phyloP scores from a whole-genome alignment of 2,329 filamentous ascomycete genomes.

The Basipetospora chlamydospora region DNA sequence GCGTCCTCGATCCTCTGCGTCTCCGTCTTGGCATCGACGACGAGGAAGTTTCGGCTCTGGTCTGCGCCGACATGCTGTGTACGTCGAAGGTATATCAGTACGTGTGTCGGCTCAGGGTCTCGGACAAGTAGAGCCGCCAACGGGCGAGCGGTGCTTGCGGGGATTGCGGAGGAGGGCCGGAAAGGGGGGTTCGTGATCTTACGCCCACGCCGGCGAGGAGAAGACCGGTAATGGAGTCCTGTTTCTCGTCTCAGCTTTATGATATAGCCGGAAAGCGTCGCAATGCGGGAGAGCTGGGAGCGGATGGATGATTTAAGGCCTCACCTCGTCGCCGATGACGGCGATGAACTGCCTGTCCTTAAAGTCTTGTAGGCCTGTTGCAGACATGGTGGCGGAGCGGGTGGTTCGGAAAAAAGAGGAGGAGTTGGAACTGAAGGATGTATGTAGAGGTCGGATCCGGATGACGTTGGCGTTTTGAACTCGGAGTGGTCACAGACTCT shows the following conservation, averaged over 20 bases:
- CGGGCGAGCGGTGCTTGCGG: too few relatives aligned
- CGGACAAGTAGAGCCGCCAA: too few relatives aligned
- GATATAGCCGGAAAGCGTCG: slow-evolving; percentile 5
- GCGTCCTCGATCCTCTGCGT: slow-evolving; percentile 74
- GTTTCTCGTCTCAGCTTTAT: slow-evolving; percentile 9
- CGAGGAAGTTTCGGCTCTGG: slow-evolving; percentile 95
- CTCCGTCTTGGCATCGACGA: slow-evolving; percentile 90
- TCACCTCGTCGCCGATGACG: slow-evolving; percentile 92
- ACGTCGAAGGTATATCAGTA: neutral
- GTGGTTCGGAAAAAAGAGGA: too few relatives aligned
- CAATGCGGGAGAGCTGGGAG: neutral
- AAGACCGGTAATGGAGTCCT: slow-evolving; percentile 94
- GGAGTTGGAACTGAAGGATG: too few relatives aligned
- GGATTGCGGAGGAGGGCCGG: too few relatives aligned
- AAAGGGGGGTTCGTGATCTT: slow-evolving; percentile 14
- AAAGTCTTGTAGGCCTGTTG: slow-evolving; percentile 39
- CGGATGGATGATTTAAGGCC: slow-evolving; percentile 7
- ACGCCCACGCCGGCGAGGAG: slow-evolving; percentile 92
- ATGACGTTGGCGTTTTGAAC: too few relatives aligned
- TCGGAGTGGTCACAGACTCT: too few relatives aligned
- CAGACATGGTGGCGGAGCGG: slow-evolving; percentile 20
- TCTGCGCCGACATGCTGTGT: too few relatives aligned
- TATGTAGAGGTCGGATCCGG: too few relatives aligned
- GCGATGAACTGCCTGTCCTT: slow-evolving; percentile 92
- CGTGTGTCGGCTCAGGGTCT: neutral